Percentiles rank a stretch among this genome's conserved stretches.
phyloP scores from a whole-genome alignment of 768 basidiomycete species.

The Exsudoporus frostii region DNA sequence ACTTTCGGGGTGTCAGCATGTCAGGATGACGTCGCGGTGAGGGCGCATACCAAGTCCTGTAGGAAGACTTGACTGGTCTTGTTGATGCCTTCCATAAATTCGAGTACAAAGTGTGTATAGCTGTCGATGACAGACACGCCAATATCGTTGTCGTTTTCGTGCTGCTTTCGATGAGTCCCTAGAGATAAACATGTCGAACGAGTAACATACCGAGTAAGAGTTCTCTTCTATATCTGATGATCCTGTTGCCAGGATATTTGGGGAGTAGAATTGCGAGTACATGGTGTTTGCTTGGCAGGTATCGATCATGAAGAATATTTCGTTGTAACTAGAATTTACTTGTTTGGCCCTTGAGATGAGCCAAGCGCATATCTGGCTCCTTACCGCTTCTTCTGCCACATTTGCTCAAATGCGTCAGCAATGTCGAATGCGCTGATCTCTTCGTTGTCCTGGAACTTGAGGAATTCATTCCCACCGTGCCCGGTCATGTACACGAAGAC shows the following conservation, averaged over 20 bases:
- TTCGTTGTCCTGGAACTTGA: conserved; percentile 99
- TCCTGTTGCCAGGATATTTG: conserved; percentile 88
- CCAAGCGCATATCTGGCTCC: conserved; percentile 6
- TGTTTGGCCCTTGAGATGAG: background rate
- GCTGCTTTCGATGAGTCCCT: conserved; percentile 41
- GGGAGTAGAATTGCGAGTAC: conserved; percentile 91
- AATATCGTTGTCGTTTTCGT: conserved; percentile 90
- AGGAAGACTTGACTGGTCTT: conserved; percentile 82
- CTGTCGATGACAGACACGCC: conserved; percentile 95
- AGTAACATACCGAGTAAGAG: conserved; percentile 81
- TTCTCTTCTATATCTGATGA: conserved; percentile 82
- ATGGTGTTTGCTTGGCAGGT: conserved; percentile 97
- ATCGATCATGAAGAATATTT: conserved; percentile 97
- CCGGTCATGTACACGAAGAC: conserved; percentile 98
- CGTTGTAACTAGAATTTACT: conserved; percentile 72
- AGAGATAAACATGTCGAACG: background rate
- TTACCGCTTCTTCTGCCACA: conserved; percentile 94
- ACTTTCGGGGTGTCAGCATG: conserved; percentile 46
- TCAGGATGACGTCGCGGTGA: background rate
- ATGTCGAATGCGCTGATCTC: conserved; percentile 96
- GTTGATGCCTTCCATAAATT: conserved; percentile 89
- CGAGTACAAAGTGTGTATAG: conserved; percentile 88
- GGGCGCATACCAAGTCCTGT: conserved; percentile 70
- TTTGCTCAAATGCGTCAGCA: conserved; percentile 98
- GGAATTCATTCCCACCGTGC: conserved; percentile 96